Evolutionary conservation across 164 flowering plant genomes (phyloP).

Genomic region (Berberis vulgaris): DNA sequence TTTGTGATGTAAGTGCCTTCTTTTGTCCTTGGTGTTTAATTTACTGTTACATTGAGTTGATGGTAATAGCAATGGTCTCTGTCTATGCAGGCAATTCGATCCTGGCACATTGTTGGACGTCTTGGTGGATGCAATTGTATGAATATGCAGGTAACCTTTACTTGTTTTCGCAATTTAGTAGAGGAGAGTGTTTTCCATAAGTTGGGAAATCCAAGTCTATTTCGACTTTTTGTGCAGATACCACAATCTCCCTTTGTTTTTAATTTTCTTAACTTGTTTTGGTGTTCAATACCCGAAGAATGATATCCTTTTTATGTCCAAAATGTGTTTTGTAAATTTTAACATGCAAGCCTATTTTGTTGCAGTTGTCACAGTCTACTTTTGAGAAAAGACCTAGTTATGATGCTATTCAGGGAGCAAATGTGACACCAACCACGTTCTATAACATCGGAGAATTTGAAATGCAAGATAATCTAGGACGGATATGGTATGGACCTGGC

Average conservation of each 20-base stretch:
- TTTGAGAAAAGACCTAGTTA: conserved; percentile 73
- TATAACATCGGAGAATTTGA: conserved; percentile 91
- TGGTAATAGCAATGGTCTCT: neutral
- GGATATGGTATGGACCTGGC: conserved; percentile 55
- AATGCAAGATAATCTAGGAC: conserved; percentile 85
- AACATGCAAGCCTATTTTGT: neutral
- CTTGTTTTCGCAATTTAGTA: neutral
- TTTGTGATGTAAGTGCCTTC: conserved; percentile 70
- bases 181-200: neutral
- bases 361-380: conserved; percentile 83
- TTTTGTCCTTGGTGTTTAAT: neutral
- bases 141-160: conserved; percentile 81
- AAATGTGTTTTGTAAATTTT: neutral
- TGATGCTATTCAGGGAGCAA: conserved; percentile 89
- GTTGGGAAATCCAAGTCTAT: neutral
- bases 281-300: no score
- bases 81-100: conserved; percentile 59
- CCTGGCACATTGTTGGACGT: conserved; percentile 92
- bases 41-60: conserved; percentile 7
- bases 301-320: no score
- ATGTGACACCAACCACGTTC: conserved; percentile 79
- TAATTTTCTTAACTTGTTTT: no score
- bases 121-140: conserved; percentile 96
- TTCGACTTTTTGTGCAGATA: neutral
- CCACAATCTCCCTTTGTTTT: no score